Base-by-base conservation (phyloP, 2,329 filamentous ascomycete genomes). In the Ophiocordyceps camponoti-leonardi region DNA sequence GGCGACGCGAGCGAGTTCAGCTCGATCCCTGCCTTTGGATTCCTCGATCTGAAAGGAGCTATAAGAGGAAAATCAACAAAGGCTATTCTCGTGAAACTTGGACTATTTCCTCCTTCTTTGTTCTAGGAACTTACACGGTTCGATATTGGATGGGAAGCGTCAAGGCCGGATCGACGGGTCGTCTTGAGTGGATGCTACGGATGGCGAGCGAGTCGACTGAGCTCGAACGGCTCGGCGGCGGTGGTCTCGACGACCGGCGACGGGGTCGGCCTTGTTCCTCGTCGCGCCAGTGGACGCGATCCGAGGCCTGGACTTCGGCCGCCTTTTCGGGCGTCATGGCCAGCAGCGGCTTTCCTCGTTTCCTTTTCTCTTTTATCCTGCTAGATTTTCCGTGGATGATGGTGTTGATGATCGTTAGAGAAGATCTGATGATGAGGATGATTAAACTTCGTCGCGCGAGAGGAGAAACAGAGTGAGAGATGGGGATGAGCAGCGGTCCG, bases 31-130 rank as follows among this genome's bases (percentile, higher is more conserved):
- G 45, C 66, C 67, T 49, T 71, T 71, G 41, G 68, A 67, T 48
- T 77, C 72, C 14, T 71, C 68, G 52, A 79, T 75, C 44, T 75
- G 67, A 50, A 71, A 75, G 4, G 70, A 72, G n/a, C 68, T 51
- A 45, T n/a, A n/a, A n/a, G n/a, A n/a, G n/a, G n/a, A n/a, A n/a
- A n/a, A n/a, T n/a, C n/a, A n/a, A n/a, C n/a, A n/a, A n/a, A n/a
- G n/a, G n/a, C n/a, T n/a, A n/a, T n/a, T n/a, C n/a, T n/a, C n/a
- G n/a, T n/a, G n/a, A n/a, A n/a, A n/a, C n/a, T n/a, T n/a, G n/a
- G n/a, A n/a, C n/a, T n/a, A n/a, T n/a, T n/a, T n/a, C n/a, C n/a
- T n/a, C n/a, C n/a, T n/a, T n/a, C n/a, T n/a, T n/a, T n/a, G n/a
- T n/a, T n/a, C n/a, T n/a, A n/a, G 4, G 23, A 8, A 26, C 65